Conservation (phyloP, 2,329 filamentous ascomycete genomes). For the Ascochyta lentis region DNA sequence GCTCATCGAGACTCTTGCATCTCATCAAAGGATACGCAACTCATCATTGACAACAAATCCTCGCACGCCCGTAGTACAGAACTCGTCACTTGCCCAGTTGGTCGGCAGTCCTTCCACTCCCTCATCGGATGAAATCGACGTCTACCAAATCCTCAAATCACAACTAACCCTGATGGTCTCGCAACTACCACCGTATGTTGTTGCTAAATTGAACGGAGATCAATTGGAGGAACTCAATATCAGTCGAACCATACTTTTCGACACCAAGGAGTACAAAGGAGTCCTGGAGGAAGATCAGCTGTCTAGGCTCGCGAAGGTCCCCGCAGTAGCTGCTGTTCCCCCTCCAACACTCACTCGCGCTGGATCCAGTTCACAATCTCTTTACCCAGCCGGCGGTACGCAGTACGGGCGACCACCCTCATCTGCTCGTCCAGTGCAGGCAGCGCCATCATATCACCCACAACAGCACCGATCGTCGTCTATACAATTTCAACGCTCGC, state of each 20-base stretch:
- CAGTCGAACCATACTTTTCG: conserved; percentile 77
- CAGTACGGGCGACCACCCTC: conserved; percentile 44
- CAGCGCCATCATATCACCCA: conserved; percentile 42
- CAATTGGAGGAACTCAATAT: conserved; percentile 83
- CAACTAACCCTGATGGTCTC: conserved; percentile 77
- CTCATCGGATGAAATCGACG: conserved; percentile 62
- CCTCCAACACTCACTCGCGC: conserved; percentile 38
- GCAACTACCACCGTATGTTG: conserved; percentile 80
- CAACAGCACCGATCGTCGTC: conserved; percentile 47
- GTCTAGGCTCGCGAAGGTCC: conserved; percentile 52
- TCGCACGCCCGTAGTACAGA: conserved; percentile 70
- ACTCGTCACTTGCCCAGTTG: conserved; percentile 64
- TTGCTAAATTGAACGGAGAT: conserved; percentile 85
- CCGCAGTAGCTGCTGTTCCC: conserved; percentile 39
- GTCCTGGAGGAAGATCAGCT: conserved; percentile 83
- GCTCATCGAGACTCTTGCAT: conserved; percentile 76
- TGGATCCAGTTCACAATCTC: conserved; percentile 35
- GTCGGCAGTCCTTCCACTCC: conserved; percentile 69
- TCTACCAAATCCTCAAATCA: conserved; percentile 76
- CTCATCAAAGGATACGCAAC: conserved; percentile 80
- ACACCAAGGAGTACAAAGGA: conserved; percentile 75
- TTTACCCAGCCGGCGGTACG: conserved; percentile 35
- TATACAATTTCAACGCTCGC: conserved; percentile 45
- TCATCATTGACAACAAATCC: conserved; percentile 70
- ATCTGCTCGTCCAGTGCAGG: conserved; percentile 38